Percentiles rank a stretch among this genome's conserved stretches.
These are phyloP conservation scores for Athelia psychrophila DNA, from an alignment of 1,284 basidiomycete species.

Conservation along the genomic window DNA sequence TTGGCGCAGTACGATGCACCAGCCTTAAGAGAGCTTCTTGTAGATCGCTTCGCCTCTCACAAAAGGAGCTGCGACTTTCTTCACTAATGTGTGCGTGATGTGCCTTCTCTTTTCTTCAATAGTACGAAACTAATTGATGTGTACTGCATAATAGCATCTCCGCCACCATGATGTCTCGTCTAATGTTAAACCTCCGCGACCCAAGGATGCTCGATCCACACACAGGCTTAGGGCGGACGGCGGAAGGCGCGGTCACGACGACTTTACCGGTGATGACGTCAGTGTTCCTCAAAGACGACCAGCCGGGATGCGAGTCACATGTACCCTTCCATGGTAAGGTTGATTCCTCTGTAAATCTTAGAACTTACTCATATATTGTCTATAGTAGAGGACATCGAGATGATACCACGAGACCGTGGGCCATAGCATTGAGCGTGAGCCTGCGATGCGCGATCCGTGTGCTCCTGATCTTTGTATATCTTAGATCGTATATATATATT, in stretches of 20 bases:
- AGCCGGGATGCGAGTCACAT: background rate
- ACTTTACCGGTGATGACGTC: background rate
- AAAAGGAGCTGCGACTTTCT: constrained; percentile 26
- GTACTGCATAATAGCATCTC: no score
- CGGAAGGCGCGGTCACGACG: background rate
- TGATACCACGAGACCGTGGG: background rate
- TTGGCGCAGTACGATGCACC: background rate
- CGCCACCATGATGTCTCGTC: constrained; percentile 36
- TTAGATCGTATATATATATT: no score
- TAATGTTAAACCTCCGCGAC: constrained; percentile 40
- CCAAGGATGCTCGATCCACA: constrained; percentile 8
- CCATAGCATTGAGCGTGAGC: no score
- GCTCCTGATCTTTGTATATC: no score
- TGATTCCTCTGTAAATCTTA: no score
- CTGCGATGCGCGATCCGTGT: no score
- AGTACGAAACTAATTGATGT: no score
- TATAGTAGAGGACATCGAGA: background rate
- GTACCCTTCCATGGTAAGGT: background rate
- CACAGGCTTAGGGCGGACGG: background rate
- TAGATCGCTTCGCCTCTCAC: constrained; percentile 17
- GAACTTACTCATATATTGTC: no score
- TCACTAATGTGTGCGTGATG: constrained; percentile 36
- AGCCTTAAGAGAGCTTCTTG: constrained; percentile 15
- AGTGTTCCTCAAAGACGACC: background rate
- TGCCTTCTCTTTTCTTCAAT: no score